Base-by-base conservation (phyloP, 2,329 filamentous ascomycete genomes). In the Aspergillus nomiae region DNA sequence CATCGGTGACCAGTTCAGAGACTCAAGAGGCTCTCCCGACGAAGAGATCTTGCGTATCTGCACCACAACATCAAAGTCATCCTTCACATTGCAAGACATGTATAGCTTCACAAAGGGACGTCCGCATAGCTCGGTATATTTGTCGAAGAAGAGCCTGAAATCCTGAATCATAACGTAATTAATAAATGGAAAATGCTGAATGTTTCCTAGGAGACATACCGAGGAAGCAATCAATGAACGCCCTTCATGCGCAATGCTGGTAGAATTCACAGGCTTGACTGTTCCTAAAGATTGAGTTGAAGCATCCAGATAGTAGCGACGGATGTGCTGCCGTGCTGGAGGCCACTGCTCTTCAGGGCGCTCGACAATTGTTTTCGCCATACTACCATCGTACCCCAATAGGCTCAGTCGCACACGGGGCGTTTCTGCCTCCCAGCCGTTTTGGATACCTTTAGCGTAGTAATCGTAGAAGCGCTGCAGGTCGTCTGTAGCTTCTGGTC, bases 21-120 rank as follows among this genome's bases (percentile, higher is more conserved):
- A 64, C 28, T 53, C 60, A 2, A 73, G 65, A 3, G 61, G 45
- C 4, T 57, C 57, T 6, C 69, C 69, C 4, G 61, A 50, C 0
- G 50, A 19, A 10, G 46, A 59, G 12, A 67, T 24, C 28, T 73
- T 73, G 36, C 69, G 67, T 16, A 72, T 60, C 30, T 72, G 70
- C 11, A 70, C 64, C 1, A 58, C 55, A 1, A 73, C 68, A 50
- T 72, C 70, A 10, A 71, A 54, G 14, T 71, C 69, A 21, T 65
- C 55, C 6, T 60, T 38, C 2, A 60, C 30, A 30, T 41, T 61
- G 8, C 65, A 70, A 50, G 24, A 48, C 34, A 71, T 64, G 45
- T 56, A 64, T 6, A 71, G 59, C 8, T 63, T 62, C 5, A 59
- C 65, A 7, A 58, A 60, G 1, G 66, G 58, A 4, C 54, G 56